These are phyloP conservation scores for Boletus huronensis DNA, from an alignment of 768 basidiomycete species.

Conservation along the genomic window DNA sequence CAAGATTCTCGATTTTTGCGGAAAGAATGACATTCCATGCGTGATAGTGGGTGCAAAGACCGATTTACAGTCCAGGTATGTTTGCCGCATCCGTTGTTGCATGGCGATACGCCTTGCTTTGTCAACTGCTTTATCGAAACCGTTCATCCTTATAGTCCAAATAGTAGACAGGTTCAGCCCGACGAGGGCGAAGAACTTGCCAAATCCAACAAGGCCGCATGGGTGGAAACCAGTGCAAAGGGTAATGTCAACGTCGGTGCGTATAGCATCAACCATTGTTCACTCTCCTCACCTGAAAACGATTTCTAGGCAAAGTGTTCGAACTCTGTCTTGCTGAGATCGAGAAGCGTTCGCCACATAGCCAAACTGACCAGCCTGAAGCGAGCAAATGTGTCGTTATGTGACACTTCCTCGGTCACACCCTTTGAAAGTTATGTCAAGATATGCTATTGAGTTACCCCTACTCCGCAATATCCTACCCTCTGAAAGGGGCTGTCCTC, in stretches of 20 bases:
- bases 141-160: slow-evolving; percentile 32
- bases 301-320: slow-evolving; percentile 66
- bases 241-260: slow-evolving; percentile 81
- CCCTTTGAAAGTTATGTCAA: slow-evolving; percentile 18
- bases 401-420: slow-evolving; percentile 35
- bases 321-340: slow-evolving; percentile 82
- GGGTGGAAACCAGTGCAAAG: slow-evolving; percentile 88
- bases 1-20: slow-evolving; percentile 88
- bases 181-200: slow-evolving; percentile 78
- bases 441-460: slow-evolving; percentile 32
- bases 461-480: slow-evolving; percentile 29
- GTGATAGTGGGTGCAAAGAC: slow-evolving; percentile 93
- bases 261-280: slow-evolving; percentile 33
- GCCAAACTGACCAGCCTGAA: slow-evolving; percentile 40
- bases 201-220: slow-evolving; percentile 66
- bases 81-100: slow-evolving; percentile 15
- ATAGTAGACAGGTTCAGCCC: slow-evolving; percentile 67
- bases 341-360: slow-evolving; percentile 65
- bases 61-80: slow-evolving; percentile 75
- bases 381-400: slow-evolving; percentile 51
- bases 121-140: slow-evolving; percentile 12
- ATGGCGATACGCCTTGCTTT: slow-evolving; percentile 8
- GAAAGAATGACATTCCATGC: slow-evolving; percentile 80
- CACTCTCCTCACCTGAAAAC: neutral
- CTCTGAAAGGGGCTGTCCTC: slow-evolving; percentile 19